phyloP scores from a whole-genome alignment of 331 rosid species.

The Ulmus americana region DNA sequence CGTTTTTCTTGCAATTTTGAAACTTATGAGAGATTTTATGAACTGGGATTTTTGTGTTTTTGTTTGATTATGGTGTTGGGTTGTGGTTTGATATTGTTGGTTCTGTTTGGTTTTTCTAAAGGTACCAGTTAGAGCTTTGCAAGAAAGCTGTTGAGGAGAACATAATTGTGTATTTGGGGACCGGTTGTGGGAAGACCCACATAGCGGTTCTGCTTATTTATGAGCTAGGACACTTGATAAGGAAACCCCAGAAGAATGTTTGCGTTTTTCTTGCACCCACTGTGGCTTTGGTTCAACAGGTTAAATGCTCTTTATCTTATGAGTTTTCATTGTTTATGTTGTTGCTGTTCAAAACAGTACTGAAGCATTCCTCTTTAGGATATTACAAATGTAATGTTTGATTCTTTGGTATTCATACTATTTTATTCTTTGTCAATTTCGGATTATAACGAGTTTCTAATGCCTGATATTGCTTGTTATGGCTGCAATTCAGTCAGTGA shows the following conservation, averaged over 20 bases:
- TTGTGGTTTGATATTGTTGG: background rate
- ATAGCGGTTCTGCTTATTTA: constrained; percentile 76
- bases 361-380: too few species aligned
- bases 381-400: too few species aligned
- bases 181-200: constrained; percentile 96
- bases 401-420: too few species aligned
- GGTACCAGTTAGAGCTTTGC: constrained; percentile 83
- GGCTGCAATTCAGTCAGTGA: too few species aligned
- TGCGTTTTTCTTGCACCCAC: constrained; percentile 95
- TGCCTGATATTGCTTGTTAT: too few species aligned
- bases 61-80: background rate
- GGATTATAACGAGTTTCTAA: too few species aligned
- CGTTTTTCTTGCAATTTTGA: background rate
- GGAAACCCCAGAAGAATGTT: constrained; percentile 57
- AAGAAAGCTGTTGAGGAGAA: constrained; percentile 81
- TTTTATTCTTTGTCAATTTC: too few species aligned
- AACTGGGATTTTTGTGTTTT: background rate
- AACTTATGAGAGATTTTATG: background rate
- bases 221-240: constrained; percentile 62
- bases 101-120: constrained; percentile 22
- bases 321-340: background rate
- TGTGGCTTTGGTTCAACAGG: constrained; percentile 88
- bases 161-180: constrained; percentile 76
- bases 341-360: background rate
- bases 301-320: constrained; percentile 26